These are phyloP conservation scores for Phytophthora pistaciae DNA, from an alignment of 352 stramenopile species.

Conservation along the genomic window DNA sequence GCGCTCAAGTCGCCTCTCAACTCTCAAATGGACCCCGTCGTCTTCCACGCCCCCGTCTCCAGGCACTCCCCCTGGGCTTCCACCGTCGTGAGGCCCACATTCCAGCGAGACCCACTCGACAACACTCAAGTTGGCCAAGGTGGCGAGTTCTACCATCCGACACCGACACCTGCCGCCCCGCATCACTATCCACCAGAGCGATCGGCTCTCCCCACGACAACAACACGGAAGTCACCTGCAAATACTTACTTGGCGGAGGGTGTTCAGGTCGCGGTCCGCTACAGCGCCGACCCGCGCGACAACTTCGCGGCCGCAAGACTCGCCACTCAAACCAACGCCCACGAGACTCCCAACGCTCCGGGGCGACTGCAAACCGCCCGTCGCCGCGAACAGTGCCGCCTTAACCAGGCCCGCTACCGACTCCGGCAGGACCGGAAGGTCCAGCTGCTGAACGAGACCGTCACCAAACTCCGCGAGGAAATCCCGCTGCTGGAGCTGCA, in stretches of 20 bases:
- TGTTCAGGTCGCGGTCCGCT: neutral
- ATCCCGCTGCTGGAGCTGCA: slow-evolving; percentile 17
- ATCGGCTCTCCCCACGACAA: neutral
- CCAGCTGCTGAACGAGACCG: slow-evolving; percentile 8
- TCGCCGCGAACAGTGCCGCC: slow-evolving; percentile 25
- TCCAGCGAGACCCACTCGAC: slow-evolving; percentile 1
- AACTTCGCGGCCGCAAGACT: neutral
- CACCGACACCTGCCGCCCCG: neutral
- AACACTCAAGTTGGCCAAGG: neutral
- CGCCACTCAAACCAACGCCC: neutral
- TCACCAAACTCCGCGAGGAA: slow-evolving; percentile 9
- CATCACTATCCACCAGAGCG: neutral
- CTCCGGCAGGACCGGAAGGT: slow-evolving; percentile 8
- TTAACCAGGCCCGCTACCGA: slow-evolving; percentile 20
- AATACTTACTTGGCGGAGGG: neutral
- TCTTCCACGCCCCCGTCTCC: neutral
- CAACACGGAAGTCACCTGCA: neutral
- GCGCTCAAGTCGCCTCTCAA: neutral
- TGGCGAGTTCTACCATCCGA: neutral
- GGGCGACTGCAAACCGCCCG: slow-evolving; percentile 2
- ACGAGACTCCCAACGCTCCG: neutral
- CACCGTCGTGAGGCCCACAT: slow-evolving; percentile 3
- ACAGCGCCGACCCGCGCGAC: neutral
- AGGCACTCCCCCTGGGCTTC: neutral
- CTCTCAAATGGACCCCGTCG: neutral